phyloP scores from a whole-genome alignment of 352 stramenopile genomes.

The Phytopythium delawarense region DNA sequence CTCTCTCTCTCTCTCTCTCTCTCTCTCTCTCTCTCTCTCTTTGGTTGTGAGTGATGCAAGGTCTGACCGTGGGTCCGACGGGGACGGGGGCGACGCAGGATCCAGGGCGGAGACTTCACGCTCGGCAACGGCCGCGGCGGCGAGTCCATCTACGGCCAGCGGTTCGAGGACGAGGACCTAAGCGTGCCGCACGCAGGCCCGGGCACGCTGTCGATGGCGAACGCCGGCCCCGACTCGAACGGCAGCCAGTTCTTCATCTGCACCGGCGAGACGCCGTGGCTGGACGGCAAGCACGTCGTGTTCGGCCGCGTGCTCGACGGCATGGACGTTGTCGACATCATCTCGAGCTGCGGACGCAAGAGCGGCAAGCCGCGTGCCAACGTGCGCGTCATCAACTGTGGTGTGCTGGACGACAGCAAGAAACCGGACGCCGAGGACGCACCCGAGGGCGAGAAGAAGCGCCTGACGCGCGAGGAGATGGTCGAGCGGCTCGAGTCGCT shows the following conservation, averaged over 20 bases:
- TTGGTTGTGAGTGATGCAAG: not conserved
- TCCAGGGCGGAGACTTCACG: constrained; percentile 95
- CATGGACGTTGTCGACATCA: constrained; percentile 90
- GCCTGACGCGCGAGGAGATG: constrained; percentile 54
- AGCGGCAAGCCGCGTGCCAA: constrained; percentile 82
- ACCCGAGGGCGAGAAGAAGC: constrained; percentile 16
- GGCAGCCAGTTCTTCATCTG: constrained; percentile 97
- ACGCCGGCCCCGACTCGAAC: constrained; percentile 88
- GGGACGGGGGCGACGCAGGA: constrained; percentile 26
- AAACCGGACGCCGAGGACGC: constrained; percentile 6
- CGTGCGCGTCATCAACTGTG: constrained; percentile 92
- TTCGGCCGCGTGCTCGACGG: constrained; percentile 91
- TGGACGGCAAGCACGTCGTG: constrained; percentile 97
- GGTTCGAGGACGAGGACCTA: constrained; percentile 91
- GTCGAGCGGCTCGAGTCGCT: constrained; percentile 55
- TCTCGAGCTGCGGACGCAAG: constrained; percentile 74
- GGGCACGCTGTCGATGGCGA: constrained; percentile 87
- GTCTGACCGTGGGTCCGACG: not conserved
- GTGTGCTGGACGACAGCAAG: constrained; percentile 29
- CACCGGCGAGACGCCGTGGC: constrained; percentile 92
- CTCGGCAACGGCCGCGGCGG: constrained; percentile 90
- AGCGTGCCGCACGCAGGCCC: constrained; percentile 63
- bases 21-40: constrained; percentile 5
- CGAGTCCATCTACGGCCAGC: constrained; percentile 94
- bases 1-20: constrained; percentile 4